phyloP scores from a whole-genome alignment of 768 basidiomycete species.

The Leccinum truebloodii region DNA sequence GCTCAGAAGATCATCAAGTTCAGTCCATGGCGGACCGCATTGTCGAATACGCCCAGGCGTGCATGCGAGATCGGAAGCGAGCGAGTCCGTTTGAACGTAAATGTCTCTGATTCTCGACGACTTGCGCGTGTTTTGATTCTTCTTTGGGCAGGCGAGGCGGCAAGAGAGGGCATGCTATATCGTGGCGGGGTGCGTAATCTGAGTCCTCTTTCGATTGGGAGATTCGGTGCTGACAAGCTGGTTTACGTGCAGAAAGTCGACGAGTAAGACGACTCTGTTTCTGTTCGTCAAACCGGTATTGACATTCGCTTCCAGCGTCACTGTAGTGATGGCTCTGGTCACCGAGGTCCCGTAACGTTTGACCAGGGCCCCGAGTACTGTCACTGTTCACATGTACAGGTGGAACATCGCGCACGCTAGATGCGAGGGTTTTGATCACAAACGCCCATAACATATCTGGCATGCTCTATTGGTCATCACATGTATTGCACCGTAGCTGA shows the following conservation, averaged over 20 bases:
- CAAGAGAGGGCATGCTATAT: slow-evolving; percentile 62
- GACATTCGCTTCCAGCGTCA: slow-evolving; percentile 49
- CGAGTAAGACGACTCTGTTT: slow-evolving; percentile 53
- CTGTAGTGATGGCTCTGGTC: slow-evolving; percentile 67
- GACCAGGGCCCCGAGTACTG: background rate
- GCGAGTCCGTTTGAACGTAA: slow-evolving; percentile 76
- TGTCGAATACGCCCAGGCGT: slow-evolving; percentile 64
- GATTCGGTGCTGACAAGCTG: slow-evolving; percentile 9
- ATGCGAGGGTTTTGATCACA: background rate
- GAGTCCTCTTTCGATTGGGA: slow-evolving; percentile 3
- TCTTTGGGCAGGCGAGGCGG: slow-evolving; percentile 52
- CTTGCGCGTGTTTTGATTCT: slow-evolving; percentile 9
- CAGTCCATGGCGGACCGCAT: slow-evolving; percentile 73
- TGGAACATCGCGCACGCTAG: background rate
- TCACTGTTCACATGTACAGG: background rate
- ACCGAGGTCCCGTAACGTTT: slow-evolving; percentile 52
- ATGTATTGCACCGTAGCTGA: background rate
- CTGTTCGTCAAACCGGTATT: slow-evolving; percentile 7
- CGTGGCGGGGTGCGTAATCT: slow-evolving; percentile 68
- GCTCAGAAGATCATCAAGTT: slow-evolving; percentile 59
- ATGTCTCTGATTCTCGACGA: slow-evolving; percentile 25
- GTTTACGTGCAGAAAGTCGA: slow-evolving; percentile 62
- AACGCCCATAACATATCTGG: background rate
- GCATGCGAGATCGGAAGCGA: slow-evolving; percentile 66
- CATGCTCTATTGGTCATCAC: background rate